Evolutionary conservation across 306 rosid species (phyloP).

Genomic region (Rubus idaeus): DNA sequence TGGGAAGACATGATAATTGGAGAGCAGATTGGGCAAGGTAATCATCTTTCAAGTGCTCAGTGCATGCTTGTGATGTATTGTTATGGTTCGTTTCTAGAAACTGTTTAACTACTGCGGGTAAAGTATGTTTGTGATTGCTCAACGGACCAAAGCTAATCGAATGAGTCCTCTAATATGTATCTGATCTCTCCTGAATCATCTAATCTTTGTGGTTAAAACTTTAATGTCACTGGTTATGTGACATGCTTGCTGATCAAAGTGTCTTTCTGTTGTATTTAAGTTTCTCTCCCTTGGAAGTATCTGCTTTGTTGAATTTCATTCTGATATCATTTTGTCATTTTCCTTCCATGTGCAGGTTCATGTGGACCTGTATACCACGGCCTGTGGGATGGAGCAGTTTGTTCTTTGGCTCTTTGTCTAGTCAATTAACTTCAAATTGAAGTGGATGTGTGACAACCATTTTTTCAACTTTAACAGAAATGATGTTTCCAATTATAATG

Average conservation of each 20-base stretch:
- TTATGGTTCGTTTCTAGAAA: too few relatives aligned
- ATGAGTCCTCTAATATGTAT: background rate
- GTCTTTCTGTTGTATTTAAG: background rate
- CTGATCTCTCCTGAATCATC: slow-evolving; percentile 4
- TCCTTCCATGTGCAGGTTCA: slow-evolving; percentile 64
- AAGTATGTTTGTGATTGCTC: background rate
- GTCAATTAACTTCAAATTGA: slow-evolving; percentile 27
- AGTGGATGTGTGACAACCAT: slow-evolving; percentile 6
- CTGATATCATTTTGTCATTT: slow-evolving; percentile 24
- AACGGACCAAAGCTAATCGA: background rate
- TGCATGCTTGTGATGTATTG: background rate
- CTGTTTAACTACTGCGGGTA: background rate
- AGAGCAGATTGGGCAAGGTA: slow-evolving; percentile 96
- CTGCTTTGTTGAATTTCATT: slow-evolving; percentile 1
- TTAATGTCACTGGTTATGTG: background rate
- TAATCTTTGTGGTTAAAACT: background rate
- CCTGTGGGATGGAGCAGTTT: slow-evolving; percentile 98
- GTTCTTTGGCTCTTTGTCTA: slow-evolving; percentile 55
- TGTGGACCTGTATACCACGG: slow-evolving; percentile 98
- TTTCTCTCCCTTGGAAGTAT: background rate
- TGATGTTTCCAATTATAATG: slow-evolving; percentile 6
- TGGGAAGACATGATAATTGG: slow-evolving; percentile 95
- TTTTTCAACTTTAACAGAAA: background rate
- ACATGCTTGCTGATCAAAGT: background rate
- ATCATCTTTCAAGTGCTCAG: slow-evolving; percentile 18